phyloP scores from a whole-genome alignment of 2,329 filamentous ascomycete species.

The Arthroderma sp. region DNA sequence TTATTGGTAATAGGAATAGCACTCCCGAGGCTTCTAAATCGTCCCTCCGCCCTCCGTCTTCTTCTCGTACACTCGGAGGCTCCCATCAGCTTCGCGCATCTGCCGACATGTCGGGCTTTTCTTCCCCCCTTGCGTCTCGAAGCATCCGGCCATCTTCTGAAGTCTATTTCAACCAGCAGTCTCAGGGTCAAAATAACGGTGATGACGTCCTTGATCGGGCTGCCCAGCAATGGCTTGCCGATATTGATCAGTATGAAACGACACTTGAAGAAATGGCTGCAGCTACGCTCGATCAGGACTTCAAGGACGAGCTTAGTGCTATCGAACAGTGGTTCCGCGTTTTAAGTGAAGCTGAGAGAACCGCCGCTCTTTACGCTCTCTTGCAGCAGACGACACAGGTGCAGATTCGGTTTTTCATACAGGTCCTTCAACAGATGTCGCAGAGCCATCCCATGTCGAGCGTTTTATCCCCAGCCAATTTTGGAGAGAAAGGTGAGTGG shows the following conservation, averaged over 20 bases:
- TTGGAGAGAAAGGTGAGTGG: slow-evolving; percentile 71
- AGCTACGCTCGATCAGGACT: slow-evolving; percentile 96
- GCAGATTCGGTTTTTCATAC: slow-evolving; percentile 97
- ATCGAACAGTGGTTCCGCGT: slow-evolving; percentile 99
- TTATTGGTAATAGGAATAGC: slow-evolving; percentile 82
- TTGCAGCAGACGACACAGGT: slow-evolving; percentile 98
- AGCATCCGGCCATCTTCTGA: slow-evolving; percentile 87
- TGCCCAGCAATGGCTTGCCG: slow-evolving; percentile 95
- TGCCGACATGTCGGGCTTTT: slow-evolving; percentile 84
- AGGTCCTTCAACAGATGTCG: slow-evolving; percentile 97
- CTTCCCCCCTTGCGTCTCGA: slow-evolving; percentile 56
- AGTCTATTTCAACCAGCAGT: slow-evolving; percentile 70
- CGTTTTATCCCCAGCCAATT: slow-evolving; percentile 84
- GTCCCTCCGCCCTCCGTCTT: slow-evolving; percentile 70
- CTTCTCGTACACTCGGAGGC: slow-evolving; percentile 63
- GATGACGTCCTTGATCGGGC: slow-evolving; percentile 89
- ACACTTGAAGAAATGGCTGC: slow-evolving; percentile 98
- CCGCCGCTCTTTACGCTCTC: slow-evolving; percentile 85
- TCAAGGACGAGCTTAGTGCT: slow-evolving; percentile 96
- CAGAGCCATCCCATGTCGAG: slow-evolving; percentile 97
- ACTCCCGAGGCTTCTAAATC: slow-evolving; percentile 81
- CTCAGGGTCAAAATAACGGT: slow-evolving; percentile 51
- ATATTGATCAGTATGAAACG: slow-evolving; percentile 98
- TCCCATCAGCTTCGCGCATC: slow-evolving; percentile 85
- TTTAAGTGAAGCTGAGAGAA: slow-evolving; percentile 89